These are phyloP conservation scores for Prosopis cineraria DNA, from an alignment of 306 rosid genomes.

Conservation along the genomic window DNA sequence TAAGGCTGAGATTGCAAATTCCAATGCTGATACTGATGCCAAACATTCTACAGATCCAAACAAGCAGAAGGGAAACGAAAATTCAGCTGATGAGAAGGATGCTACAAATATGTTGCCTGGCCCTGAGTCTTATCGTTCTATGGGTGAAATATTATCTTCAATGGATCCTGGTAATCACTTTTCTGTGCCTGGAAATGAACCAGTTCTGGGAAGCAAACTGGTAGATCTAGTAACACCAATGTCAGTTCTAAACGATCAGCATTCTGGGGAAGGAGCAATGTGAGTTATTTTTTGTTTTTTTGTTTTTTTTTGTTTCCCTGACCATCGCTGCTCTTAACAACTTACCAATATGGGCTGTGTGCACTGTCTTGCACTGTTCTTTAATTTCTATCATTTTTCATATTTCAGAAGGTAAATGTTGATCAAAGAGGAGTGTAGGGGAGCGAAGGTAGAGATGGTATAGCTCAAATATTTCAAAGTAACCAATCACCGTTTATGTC, in stretches of 20 bases:
- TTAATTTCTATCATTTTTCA: not conserved
- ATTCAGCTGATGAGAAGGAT: slow-evolving; percentile 56
- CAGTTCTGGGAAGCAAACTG: slow-evolving; percentile 63
- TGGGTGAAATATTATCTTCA: slow-evolving; percentile 88
- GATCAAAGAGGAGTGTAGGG: not conserved
- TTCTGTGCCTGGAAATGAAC: slow-evolving; percentile 52
- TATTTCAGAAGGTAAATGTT: not conserved
- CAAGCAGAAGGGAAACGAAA: slow-evolving; percentile 55
- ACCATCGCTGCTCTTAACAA: slow-evolving; percentile 6
- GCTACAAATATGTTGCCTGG: slow-evolving; percentile 61
- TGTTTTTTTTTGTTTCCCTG: too few species aligned
- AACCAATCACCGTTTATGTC: not conserved
- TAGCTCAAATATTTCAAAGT: not conserved
- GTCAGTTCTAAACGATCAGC: slow-evolving; percentile 70
- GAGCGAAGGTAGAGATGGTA: not conserved
- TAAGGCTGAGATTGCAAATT: slow-evolving; percentile 55
- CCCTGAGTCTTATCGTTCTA: slow-evolving; percentile 72
- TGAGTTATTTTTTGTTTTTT: slow-evolving; percentile 68
- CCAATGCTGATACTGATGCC: slow-evolving; percentile 47
- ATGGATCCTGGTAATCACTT: slow-evolving; percentile 73
- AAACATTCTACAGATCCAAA: slow-evolving; percentile 58
- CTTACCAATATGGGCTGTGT: not conserved
- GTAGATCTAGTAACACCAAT: slow-evolving; percentile 62
- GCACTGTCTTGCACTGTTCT: not conserved
- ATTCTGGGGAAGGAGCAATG: slow-evolving; percentile 98